Percentiles rank a stretch among this genome's conserved stretches.
phyloP scores from a whole-genome alignment of 306 rosid species.

The Ormosia emarginata region DNA sequence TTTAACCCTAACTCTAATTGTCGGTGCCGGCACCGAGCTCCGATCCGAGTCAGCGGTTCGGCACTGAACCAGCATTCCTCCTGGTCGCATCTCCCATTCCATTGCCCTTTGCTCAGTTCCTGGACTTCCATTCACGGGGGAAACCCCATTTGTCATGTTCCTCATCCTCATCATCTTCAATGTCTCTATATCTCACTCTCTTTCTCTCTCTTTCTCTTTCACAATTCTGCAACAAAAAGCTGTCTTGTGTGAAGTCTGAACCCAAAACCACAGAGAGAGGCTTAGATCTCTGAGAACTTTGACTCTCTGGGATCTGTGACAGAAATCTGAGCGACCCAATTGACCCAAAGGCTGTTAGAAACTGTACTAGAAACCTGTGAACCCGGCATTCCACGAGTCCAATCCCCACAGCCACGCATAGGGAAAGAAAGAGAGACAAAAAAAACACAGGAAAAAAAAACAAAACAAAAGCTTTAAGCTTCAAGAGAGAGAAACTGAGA shows the following conservation, averaged over 20 bases:
- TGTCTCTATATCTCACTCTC: not conserved
- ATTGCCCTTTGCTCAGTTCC: constrained; percentile 38
- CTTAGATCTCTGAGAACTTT: constrained; percentile 44
- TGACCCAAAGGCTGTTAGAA: constrained; percentile 12
- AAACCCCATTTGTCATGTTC: constrained; percentile 38
- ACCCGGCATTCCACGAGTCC: constrained; percentile 43
- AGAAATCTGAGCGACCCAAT: constrained; percentile 42
- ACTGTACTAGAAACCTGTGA: constrained; percentile 23
- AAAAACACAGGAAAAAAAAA: not conserved
- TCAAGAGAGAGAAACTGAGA: constrained; percentile 13
- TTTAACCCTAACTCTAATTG: constrained; percentile 72
- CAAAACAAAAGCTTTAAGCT: constrained; percentile 5
- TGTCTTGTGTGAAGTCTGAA: not conserved
- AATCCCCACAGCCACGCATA: constrained; percentile 32
- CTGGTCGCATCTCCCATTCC: constrained; percentile 92
- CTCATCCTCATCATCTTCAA: constrained; percentile 74
- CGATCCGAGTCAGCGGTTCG: constrained; percentile 57
- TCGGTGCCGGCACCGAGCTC: constrained; percentile 55
- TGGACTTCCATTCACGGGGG: constrained; percentile 30
- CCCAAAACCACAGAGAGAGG: not conserved
- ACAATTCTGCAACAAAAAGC: not conserved
- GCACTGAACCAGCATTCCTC: constrained; percentile 92
- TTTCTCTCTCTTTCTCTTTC: not conserved
- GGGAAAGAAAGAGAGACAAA: not conserved
- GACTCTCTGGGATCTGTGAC: constrained; percentile 31